Base-by-base conservation (phyloP, 768 basidiomycete genomes). In the Rhodocollybia butyracea region DNA sequence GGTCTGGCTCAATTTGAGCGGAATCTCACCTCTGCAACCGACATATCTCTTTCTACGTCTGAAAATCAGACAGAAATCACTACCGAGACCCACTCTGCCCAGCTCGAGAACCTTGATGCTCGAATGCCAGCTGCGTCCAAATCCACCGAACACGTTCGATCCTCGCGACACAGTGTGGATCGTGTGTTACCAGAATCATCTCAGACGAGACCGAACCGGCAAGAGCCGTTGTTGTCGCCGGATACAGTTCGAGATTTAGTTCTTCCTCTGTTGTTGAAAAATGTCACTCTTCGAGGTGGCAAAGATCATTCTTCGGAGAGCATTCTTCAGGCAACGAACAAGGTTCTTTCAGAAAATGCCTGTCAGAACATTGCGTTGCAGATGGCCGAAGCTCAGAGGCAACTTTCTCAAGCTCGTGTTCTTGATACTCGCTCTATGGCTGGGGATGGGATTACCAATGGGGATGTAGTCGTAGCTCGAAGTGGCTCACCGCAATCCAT, bases 301-400 rank as follows among this genome's bases (percentile, higher is more conserved):
- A 32, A 26, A 17, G 19, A 36, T 15, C 24, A 29, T 17, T 40
- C 39, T 11, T n/a, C 55, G 5, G 45, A 54, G n/a, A 46, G 53
- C 26, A 19, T 66, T 15, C 54, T 58, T 21, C 51, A 57, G 26
- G 51, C 32, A 24, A 41, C 63, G 2, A 56, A 61, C 19, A 57
- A 54, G 40, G 59, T 66, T n/a, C 47, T 73, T 32, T 69, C 65
- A 3, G 61, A 68, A 45, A 62, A 64, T 17, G 54, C 58, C 24
- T 68, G 66, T 43, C 51, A 61, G 40, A 31, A 42, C 32, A 59
- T 62, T 34, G 51, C 13, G n/a, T 45, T 21, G 34, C 56, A 62
- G 45, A 60, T 62, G 57, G 31, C 17, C 12, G 56, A 59, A 46
- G 57, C 55, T 15, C 48, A 27, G 40, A 58, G 17, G 51, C 53